Evolutionary conservation across 345 rosid species (phyloP).

Genomic region (Populus euphratica): DNA sequence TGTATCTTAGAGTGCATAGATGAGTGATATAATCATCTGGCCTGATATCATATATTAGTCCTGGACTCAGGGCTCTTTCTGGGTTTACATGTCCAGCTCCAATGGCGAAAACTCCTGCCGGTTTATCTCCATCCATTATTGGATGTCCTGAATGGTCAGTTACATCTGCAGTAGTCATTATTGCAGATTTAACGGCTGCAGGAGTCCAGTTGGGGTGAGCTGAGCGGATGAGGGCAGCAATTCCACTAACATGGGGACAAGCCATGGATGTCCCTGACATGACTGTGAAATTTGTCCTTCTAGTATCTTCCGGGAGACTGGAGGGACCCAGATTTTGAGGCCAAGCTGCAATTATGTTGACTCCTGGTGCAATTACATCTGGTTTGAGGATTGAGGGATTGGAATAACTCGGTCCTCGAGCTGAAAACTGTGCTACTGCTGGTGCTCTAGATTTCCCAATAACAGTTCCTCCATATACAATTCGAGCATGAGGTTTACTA

Average conservation of each 20-base stretch:
- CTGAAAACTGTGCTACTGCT: slow-evolving; percentile 78
- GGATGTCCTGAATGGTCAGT: slow-evolving; percentile 62
- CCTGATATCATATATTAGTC: slow-evolving; percentile 66
- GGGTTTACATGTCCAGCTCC: slow-evolving; percentile 97
- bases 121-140: slow-evolving; percentile 63
- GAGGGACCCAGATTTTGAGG: slow-evolving; percentile 88
- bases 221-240: slow-evolving; percentile 66
- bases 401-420: slow-evolving; percentile 81
- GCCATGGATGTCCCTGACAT: slow-evolving; percentile 99
- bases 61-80: slow-evolving; percentile 66
- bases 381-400: slow-evolving; percentile 80
- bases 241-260: slow-evolving; percentile 90
- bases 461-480: slow-evolving; percentile 63
- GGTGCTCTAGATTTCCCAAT: slow-evolving; percentile 73
- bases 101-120: slow-evolving; percentile 55
- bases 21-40: slow-evolving; percentile 74
- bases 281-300: slow-evolving; percentile 85
- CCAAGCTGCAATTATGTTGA: slow-evolving; percentile 98
- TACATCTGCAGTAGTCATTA: slow-evolving; percentile 80
- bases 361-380: slow-evolving; percentile 87
- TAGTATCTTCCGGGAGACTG: slow-evolving; percentile 68
- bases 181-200: slow-evolving; percentile 81
- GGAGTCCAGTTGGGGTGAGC: slow-evolving; percentile 79
- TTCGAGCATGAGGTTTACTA: slow-evolving; percentile 52
- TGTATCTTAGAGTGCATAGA: slow-evolving; percentile 68